phyloP scores from a whole-genome alignment of 2,329 filamentous ascomycete species.

The Macrophomina tecta region DNA sequence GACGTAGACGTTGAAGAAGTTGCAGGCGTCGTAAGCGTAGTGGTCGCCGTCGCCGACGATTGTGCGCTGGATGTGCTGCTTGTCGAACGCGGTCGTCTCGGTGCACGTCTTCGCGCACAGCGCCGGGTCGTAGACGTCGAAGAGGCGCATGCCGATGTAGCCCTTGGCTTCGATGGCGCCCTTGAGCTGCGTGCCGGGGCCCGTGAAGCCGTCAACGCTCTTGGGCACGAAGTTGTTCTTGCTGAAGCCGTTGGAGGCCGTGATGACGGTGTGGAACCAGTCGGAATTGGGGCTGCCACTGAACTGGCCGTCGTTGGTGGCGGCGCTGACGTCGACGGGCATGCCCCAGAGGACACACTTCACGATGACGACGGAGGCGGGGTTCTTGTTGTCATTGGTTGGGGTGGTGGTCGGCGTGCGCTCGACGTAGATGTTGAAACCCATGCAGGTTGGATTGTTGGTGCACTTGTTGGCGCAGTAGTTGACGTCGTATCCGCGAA shows the following conservation, averaged over 20 bases:
- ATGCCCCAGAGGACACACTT: slow-evolving; percentile 41
- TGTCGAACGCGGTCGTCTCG: slow-evolving; percentile 36
- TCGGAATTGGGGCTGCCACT: slow-evolving; percentile 9
- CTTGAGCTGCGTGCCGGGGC: background rate
- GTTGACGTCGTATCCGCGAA: slow-evolving; percentile 27
- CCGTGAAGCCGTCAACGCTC: background rate
- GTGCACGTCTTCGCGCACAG: slow-evolving; percentile 34
- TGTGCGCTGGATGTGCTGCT: slow-evolving; percentile 29
- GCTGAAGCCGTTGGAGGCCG: slow-evolving; percentile 34
- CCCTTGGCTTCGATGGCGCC: background rate
- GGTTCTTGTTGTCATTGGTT: slow-evolving; percentile 24
- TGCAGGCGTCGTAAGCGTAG: slow-evolving; percentile 34
- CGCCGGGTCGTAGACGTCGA: background rate
- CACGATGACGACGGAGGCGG: slow-evolving; percentile 32
- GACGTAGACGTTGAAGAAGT: slow-evolving; percentile 38
- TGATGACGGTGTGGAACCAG: slow-evolving; percentile 32
- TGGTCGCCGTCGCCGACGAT: slow-evolving; percentile 7
- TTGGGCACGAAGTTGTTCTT: background rate
- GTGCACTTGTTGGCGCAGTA: slow-evolving; percentile 30
- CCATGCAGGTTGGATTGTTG: slow-evolving; percentile 28
- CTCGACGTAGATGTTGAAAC: slow-evolving; percentile 35
- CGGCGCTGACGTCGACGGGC: slow-evolving; percentile 33
- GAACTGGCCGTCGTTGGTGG: slow-evolving; percentile 38
- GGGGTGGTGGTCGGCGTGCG: slow-evolving; percentile 30
- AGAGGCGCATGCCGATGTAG: slow-evolving; percentile 6